phyloP scores from a whole-genome alignment of 129 eudicot species.

The Saposhnikovia divaricata region DNA sequence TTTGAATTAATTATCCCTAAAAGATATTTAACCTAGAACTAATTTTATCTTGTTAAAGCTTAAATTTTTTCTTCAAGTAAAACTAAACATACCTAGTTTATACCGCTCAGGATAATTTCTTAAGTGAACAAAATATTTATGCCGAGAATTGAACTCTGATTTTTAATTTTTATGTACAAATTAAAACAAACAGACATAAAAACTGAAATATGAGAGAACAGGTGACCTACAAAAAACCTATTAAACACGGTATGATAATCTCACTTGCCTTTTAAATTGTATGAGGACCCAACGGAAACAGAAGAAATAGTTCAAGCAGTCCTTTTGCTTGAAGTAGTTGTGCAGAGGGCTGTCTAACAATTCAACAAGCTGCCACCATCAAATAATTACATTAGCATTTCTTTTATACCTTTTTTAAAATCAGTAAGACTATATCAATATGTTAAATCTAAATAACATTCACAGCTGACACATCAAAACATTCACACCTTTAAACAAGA shows the following conservation, averaged over 20 bases:
- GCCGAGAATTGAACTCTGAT: background rate
- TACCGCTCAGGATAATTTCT: background rate
- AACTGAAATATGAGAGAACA: background rate
- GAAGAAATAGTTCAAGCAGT: constrained; percentile 90
- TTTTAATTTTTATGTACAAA: background rate
- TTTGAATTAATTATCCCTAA: too few species aligned
- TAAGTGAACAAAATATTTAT: background rate
- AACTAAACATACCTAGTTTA: background rate
- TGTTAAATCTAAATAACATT: background rate
- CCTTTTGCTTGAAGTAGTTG: constrained; percentile 73
- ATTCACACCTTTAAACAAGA: background rate
- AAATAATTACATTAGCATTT: constrained; percentile 15
- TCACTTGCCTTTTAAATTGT: constrained; percentile 88
- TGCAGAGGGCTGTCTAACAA: constrained; percentile 81
- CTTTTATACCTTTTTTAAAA: background rate
- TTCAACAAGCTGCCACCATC: constrained; percentile 70
- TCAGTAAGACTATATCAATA: background rate
- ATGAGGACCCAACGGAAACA: constrained; percentile 98
- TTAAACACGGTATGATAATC: background rate
- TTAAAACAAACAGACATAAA: background rate
- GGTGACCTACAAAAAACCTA: background rate
- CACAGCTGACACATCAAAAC: background rate
- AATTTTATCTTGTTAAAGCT: background rate
- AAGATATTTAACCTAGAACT: background rate
- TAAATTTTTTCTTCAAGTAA: background rate